These are phyloP conservation scores for Phytophthora constricta DNA, from an alignment of 352 stramenopile genomes.

Conservation along the genomic window DNA sequence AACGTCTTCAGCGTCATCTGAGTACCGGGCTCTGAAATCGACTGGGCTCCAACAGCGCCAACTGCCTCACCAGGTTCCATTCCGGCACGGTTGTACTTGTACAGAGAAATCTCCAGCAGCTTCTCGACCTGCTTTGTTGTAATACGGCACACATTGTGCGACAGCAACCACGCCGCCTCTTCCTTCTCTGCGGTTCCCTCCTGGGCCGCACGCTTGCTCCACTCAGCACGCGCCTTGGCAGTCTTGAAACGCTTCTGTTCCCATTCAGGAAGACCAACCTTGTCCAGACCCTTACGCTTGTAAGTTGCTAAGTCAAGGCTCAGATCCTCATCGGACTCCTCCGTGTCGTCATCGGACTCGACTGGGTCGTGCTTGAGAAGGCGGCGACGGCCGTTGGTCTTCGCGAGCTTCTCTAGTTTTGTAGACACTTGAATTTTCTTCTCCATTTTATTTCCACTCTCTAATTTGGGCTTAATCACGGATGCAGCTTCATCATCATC, in stretches of 20 bases:
- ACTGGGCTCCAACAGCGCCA: conserved; percentile 97
- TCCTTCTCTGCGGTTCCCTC: conserved; percentile 67
- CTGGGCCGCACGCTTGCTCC: conserved; percentile 57
- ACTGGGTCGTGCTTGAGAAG: conserved; percentile 53
- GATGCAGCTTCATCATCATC: conserved; percentile 51
- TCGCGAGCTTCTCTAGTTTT: conserved; percentile 68
- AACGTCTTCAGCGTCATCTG: conserved; percentile 99
- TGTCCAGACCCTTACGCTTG: conserved; percentile 73
- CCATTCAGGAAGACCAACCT: conserved; percentile 65
- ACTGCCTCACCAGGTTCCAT: conserved; percentile 97
- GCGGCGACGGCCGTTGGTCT: conserved; percentile 51
- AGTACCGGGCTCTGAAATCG: conserved; percentile 95
- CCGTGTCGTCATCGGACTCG: conserved; percentile 48
- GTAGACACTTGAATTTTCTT: conserved; percentile 70
- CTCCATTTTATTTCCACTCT: conserved; percentile 42
- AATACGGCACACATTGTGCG: conserved; percentile 93
- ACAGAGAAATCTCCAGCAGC: conserved; percentile 77
- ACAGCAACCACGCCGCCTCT: conserved; percentile 79
- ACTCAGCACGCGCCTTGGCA: conserved; percentile 50
- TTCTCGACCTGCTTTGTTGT: conserved; percentile 82
- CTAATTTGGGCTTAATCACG: conserved; percentile 29
- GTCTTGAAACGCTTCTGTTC: conserved; percentile 67
- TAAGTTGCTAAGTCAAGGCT: conserved; percentile 56
- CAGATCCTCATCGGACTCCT: conserved; percentile 60
- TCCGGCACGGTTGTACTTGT: conserved; percentile 87